These are phyloP conservation scores for Fusarium neocosmosporiellum DNA, from an alignment of 2,329 filamentous ascomycete genomes.

Conservation along the genomic window DNA sequence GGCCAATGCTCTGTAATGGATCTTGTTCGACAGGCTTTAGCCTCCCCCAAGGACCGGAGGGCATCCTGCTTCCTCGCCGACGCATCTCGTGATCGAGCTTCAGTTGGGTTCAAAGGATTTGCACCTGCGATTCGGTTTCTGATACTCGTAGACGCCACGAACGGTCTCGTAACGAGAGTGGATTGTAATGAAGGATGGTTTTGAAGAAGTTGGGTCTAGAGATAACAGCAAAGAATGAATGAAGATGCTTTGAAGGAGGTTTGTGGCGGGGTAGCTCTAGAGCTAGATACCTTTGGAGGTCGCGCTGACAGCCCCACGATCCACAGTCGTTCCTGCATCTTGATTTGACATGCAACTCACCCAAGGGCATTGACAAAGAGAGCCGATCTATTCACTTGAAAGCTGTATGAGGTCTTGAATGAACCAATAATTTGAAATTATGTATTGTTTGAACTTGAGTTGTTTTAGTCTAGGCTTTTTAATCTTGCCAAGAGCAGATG, in stretches of 20 bases:
- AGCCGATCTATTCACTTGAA: not conserved
- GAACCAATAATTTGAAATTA: not conserved
- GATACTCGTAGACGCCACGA: not conserved
- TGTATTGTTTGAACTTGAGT: not conserved
- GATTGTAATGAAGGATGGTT: not conserved
- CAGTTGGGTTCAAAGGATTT: not conserved
- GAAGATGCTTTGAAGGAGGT: conserved; percentile 22
- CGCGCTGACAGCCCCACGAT: conserved; percentile 18
- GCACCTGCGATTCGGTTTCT: not conserved
- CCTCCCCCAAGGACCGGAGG: conserved; percentile 72
- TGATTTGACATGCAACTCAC: not conserved
- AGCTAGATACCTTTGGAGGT: not conserved
- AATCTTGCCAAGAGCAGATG: conserved; percentile 4
- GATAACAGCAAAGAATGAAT: conserved; percentile 12
- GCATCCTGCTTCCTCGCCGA: conserved; percentile 45
- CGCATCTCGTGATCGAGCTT: conserved; percentile 38
- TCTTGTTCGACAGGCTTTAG: conserved; percentile 81
- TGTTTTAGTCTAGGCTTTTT: conserved; percentile 2
- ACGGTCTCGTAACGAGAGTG: not conserved
- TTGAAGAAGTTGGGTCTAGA: not conserved
- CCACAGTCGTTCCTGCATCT: conserved; percentile 31
- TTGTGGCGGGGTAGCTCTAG: conserved; percentile 28
- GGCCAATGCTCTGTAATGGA: conserved; percentile 81
- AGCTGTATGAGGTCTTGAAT: not conserved
- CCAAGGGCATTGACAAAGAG: not conserved